Evolutionary conservation across 768 basidiomycete genomes (phyloP).

Genomic region (Coprinellus aureogranulatus): DNA sequence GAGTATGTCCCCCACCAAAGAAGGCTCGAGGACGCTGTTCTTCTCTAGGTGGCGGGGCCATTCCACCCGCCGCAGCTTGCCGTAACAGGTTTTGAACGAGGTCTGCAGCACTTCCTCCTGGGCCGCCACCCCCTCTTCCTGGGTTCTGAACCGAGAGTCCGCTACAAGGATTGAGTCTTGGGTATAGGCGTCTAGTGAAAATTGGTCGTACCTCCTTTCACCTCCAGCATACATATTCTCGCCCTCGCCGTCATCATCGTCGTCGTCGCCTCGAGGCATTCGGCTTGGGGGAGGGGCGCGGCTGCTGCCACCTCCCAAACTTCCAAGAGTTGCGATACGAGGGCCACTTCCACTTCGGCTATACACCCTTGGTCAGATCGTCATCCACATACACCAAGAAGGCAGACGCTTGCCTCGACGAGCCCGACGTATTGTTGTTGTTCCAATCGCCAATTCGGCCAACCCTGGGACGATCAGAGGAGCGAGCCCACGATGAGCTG

Average conservation of each 20-base stretch:
- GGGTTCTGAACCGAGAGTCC: conserved; percentile 90
- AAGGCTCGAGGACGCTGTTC: conserved; percentile 40
- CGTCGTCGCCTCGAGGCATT: conserved; percentile 41
- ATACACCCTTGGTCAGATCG: not conserved
- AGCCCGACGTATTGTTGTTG: conserved; percentile 10
- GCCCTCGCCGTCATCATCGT: conserved; percentile 46
- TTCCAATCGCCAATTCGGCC: conserved; percentile 56
- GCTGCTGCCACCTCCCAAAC: conserved; percentile 16
- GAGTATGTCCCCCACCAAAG: conserved; percentile 71
- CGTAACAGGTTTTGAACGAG: not conserved
- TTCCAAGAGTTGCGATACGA: conserved; percentile 23
- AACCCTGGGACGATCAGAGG: conserved; percentile 32
- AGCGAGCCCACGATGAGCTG: not conserved
- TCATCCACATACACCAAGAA: not conserved
- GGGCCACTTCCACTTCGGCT: conserved; percentile 3
- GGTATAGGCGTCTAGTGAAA: not conserved
- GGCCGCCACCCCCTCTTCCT: conserved; percentile 33
- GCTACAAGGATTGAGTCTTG: conserved; percentile 37
- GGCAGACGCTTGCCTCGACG: conserved; percentile 24
- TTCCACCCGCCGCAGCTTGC: conserved; percentile 14
- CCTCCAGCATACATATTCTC: conserved; percentile 93
- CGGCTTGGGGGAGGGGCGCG: conserved; percentile 10
- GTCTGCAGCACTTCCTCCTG: not conserved
- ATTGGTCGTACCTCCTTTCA: conserved; percentile 67
- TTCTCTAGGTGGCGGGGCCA: conserved; percentile 16